These are phyloP conservation scores for Mortierella sp. DNA, from an alignment of 371 early-diverging fungal genomes.

Conservation along the genomic window DNA sequence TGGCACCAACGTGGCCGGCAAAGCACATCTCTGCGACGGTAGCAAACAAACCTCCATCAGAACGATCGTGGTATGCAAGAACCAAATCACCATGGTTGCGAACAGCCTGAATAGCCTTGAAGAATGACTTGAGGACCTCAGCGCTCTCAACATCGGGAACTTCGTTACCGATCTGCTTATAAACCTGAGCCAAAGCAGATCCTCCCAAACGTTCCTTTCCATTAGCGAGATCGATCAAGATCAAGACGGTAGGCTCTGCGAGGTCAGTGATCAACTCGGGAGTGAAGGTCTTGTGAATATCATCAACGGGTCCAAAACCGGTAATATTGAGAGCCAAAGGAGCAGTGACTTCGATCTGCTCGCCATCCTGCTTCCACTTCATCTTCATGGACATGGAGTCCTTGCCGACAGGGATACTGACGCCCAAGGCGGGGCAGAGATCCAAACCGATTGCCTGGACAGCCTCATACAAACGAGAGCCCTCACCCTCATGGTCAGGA, in stretches of 20 bases:
- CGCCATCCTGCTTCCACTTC: conserved; percentile 78
- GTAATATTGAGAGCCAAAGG: conserved; percentile 94
- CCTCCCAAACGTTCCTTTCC: conserved; percentile 94
- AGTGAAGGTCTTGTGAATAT: conserved; percentile 88
- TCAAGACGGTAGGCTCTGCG: conserved; percentile 65
- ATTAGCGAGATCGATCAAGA: conserved; percentile 87
- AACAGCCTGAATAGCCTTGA: conserved; percentile 77
- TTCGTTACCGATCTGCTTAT: conserved; percentile 84
- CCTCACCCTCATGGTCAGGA: conserved; percentile 92
- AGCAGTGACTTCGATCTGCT: conserved; percentile 78
- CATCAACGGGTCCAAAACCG: conserved; percentile 88
- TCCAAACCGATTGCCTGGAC: conserved; percentile 94
- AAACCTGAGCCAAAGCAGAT: conserved; percentile 94
- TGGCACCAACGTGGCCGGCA: conserved; percentile 90
- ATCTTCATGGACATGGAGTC: conserved; percentile 99
- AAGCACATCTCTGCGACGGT: conserved; percentile 95
- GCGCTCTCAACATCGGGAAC: conserved; percentile 91
- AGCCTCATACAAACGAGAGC: conserved; percentile 91
- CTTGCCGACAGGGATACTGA: conserved; percentile 97
- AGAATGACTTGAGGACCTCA: conserved; percentile 78
- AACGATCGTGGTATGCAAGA: conserved; percentile 96
- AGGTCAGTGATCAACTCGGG: conserved; percentile 80
- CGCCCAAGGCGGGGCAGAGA: conserved; percentile 91
- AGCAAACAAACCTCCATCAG: conserved; percentile 95
- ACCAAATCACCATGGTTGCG: conserved; percentile 67